Evolutionary conservation across 352 stramenopile species (phyloP).

Genomic region (Phytophthora pinifolia): DNA sequence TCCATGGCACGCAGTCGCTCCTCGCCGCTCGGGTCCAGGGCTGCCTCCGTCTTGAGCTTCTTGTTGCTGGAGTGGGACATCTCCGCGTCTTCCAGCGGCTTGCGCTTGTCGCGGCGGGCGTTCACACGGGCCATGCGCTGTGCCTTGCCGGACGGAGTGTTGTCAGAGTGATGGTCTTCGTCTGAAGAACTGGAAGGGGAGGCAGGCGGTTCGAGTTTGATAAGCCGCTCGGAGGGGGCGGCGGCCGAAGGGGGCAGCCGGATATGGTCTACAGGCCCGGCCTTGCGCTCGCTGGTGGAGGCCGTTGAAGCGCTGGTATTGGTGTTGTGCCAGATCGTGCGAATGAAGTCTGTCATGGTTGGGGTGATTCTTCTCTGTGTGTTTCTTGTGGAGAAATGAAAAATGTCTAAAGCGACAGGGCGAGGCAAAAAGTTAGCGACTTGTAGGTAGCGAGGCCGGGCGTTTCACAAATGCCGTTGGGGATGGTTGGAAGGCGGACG

Average conservation of each 20-base stretch:
- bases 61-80: conserved; percentile 30
- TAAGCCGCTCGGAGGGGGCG: conserved; percentile 37
- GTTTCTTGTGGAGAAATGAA: conserved; percentile 10
- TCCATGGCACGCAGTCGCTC: conserved; percentile 85
- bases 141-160: conserved; percentile 37
- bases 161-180: conserved; percentile 12
- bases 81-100: conserved; percentile 33
- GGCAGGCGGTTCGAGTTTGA: conserved; percentile 57
- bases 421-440: conserved; percentile 7
- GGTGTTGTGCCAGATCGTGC: conserved; percentile 64
- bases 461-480: conserved; percentile 27
- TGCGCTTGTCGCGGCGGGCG: conserved; percentile 77
- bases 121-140: conserved; percentile 73
- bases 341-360: conserved; percentile 80
- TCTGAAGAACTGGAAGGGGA: conserved; percentile 14
- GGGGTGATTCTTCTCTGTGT: background rate
- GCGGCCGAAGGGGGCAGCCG: conserved; percentile 40
- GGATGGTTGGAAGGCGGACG: background rate
- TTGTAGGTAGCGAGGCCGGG: conserved; percentile 4
- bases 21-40: conserved; percentile 65
- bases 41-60: conserved; percentile 74
- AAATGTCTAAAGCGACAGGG: conserved; percentile 31
- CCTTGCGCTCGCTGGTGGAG: conserved; percentile 33
- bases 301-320: background rate
- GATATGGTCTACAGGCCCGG: conserved; percentile 62